Conservation (phyloP, 2,329 filamentous ascomycete species). For the Sclerotiophoma versabilis region DNA sequence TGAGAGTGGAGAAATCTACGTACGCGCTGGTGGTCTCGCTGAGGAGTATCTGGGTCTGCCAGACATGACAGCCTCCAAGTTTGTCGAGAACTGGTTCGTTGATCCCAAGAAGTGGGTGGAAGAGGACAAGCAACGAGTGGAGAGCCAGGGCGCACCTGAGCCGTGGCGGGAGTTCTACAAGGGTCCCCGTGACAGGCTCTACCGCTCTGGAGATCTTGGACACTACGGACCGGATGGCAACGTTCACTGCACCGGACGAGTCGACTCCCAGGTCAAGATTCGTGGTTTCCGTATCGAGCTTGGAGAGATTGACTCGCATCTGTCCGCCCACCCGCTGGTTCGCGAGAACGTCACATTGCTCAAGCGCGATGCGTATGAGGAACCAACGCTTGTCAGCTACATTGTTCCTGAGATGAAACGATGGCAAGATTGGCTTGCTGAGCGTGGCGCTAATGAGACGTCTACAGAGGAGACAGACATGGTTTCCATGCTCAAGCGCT, state of each 20-base stretch:
- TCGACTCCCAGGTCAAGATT: constrained; percentile 93
- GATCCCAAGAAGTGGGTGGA: constrained; percentile 74
- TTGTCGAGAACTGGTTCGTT: constrained; percentile 86
- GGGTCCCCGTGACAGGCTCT: constrained; percentile 84
- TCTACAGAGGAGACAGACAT: constrained; percentile 57
- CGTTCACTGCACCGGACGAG: constrained; percentile 79
- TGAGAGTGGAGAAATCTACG: constrained; percentile 83
- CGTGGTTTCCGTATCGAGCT: constrained; percentile 95
- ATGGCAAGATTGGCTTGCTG: constrained; percentile 73
- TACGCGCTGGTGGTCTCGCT: constrained; percentile 82
- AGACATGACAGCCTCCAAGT: constrained; percentile 74
- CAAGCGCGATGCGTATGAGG: constrained; percentile 82
- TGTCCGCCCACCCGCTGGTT: constrained; percentile 76
- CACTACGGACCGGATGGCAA: constrained; percentile 73
- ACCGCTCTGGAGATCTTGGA: constrained; percentile 87
- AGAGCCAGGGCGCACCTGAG: constrained; percentile 61
- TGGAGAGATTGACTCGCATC: constrained; percentile 86
- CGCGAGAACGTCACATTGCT: constrained; percentile 87
- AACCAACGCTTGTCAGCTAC: constrained; percentile 86
- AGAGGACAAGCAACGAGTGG: constrained; percentile 63
- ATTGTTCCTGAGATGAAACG: constrained; percentile 81
- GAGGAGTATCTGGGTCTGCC: constrained; percentile 75
- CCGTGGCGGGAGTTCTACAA: constrained; percentile 81
- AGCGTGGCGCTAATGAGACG: constrained; percentile 49
- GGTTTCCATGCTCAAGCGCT: constrained; percentile 65